Evolutionary conservation across 2,329 filamentous ascomycete species (phyloP).

Genomic region (Fusarium sp.): DNA sequence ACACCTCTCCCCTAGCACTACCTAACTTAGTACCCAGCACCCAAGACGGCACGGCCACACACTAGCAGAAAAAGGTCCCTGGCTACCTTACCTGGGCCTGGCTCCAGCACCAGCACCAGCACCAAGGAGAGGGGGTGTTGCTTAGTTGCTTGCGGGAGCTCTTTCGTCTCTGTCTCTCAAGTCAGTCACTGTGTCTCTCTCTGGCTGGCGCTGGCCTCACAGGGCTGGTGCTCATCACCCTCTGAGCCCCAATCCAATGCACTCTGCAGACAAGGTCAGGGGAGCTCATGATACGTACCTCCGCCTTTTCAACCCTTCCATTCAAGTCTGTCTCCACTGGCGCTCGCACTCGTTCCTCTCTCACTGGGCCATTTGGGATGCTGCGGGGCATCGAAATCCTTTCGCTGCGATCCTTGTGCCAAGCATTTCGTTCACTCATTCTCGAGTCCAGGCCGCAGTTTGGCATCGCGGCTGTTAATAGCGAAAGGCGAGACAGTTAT

Average conservation of each 20-base stretch:
- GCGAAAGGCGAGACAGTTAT: background rate
- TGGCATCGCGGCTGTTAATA: background rate
- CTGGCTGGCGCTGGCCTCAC: slow-evolving; percentile 35
- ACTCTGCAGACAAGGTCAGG: background rate
- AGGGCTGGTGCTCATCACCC: slow-evolving; percentile 36
- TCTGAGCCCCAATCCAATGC: slow-evolving; percentile 28
- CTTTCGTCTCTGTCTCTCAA: background rate
- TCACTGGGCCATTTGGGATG: slow-evolving; percentile 12
- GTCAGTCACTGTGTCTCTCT: background rate
- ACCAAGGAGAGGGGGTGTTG: slow-evolving; percentile 12
- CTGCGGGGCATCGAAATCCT: slow-evolving; percentile 10
- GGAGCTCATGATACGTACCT: slow-evolving; percentile 26
- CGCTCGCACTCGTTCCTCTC: slow-evolving; percentile 16
- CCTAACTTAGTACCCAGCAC: background rate
- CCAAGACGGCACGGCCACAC: slow-evolving; percentile 26
- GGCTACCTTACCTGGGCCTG: background rate
- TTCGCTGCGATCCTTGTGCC: slow-evolving; percentile 1
- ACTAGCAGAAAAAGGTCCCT: slow-evolving; percentile 32
- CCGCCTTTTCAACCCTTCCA: slow-evolving; percentile 31
- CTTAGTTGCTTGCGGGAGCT: slow-evolving; percentile 7
- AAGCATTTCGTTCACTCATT: background rate
- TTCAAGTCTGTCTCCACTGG: background rate
- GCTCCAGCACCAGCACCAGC: background rate
- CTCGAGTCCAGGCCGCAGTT: background rate
- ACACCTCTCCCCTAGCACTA: slow-evolving; percentile 5